These are phyloP conservation scores for Vitis hybrid DNA, from an alignment of 177 flowering plant species.

Conservation along the genomic window DNA sequence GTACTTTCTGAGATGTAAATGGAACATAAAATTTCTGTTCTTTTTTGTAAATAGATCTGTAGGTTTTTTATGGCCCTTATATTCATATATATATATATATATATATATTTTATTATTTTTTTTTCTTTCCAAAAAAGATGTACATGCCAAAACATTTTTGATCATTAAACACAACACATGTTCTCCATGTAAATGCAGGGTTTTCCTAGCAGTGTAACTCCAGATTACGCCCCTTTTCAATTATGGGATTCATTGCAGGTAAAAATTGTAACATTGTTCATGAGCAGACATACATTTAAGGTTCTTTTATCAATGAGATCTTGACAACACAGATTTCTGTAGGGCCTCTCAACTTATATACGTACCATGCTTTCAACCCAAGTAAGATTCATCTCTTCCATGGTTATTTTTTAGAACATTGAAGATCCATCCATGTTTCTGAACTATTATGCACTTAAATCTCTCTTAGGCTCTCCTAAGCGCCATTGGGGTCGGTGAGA, in stretches of 20 bases:
- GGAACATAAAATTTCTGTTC: too few relatives aligned
- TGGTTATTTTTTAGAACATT: not conserved
- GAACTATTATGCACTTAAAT: not conserved
- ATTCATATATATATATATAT: not conserved
- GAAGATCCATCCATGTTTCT: not conserved
- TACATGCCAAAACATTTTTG: too few relatives aligned
- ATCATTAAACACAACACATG: too few relatives aligned
- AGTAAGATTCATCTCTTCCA: constrained; percentile 36
- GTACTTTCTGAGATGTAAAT: too few relatives aligned
- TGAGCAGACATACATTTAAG: not conserved
- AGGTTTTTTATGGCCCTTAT: not conserved
- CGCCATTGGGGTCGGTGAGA: constrained; percentile 98
- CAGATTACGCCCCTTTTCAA: constrained; percentile 92
- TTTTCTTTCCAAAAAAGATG: not conserved
- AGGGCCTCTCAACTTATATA: constrained; percentile 96
- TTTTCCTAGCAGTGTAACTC: constrained; percentile 94
- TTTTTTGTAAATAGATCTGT: too few relatives aligned
- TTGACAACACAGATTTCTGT: constrained; percentile 3
- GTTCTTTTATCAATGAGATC: not conserved
- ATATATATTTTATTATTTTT: too few relatives aligned
- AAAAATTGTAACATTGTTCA: not conserved
- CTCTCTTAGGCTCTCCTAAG: constrained; percentile 77
- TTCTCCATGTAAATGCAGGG: constrained; percentile 55
- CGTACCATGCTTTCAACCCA: constrained; percentile 97
- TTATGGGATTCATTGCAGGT: constrained; percentile 97